phyloP scores from a whole-genome alignment of 768 basidiomycete species.

The Tulasnella sp. region DNA sequence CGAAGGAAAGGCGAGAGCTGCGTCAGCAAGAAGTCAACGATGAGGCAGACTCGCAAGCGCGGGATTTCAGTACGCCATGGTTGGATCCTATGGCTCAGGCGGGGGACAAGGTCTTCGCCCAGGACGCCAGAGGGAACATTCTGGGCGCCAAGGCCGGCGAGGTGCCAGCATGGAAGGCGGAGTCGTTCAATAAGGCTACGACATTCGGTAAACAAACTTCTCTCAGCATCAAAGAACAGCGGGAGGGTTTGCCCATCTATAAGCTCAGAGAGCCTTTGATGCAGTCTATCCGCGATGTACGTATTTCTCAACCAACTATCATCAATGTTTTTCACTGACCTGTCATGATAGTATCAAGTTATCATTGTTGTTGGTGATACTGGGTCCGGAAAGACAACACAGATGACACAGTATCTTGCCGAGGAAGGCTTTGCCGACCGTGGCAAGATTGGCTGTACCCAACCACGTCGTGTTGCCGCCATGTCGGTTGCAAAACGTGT shows the following conservation, averaged over 20 bases:
- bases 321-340: conserved; percentile 22
- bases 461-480: conserved; percentile 97
- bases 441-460: conserved; percentile 91
- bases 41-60: conserved; percentile 82
- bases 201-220: conserved; percentile 89
- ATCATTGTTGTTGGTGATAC: conserved; percentile 98
- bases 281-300: conserved; percentile 79
- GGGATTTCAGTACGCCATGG: conserved; percentile 95
- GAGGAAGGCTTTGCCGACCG: conserved; percentile 87
- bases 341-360: conserved; percentile 94
- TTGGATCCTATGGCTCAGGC: conserved; percentile 94
- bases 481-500: conserved; percentile 99
- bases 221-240: conserved; percentile 87
- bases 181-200: conserved; percentile 88
- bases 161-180: conserved; percentile 82
- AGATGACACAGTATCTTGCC: conserved; percentile 97
- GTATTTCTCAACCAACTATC: conserved; percentile 27
- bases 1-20: conserved; percentile 90
- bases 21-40: conserved; percentile 93
- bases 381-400: conserved; percentile 97
- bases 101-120: conserved; percentile 78
- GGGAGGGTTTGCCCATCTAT: conserved; percentile 84
- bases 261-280: conserved; percentile 85
- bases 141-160: conserved; percentile 76
- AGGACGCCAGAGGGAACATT: conserved; percentile 74